phyloP scores from a whole-genome alignment of 2,329 filamentous ascomycete species.

The Phaeosphaeriaceae sp. region DNA sequence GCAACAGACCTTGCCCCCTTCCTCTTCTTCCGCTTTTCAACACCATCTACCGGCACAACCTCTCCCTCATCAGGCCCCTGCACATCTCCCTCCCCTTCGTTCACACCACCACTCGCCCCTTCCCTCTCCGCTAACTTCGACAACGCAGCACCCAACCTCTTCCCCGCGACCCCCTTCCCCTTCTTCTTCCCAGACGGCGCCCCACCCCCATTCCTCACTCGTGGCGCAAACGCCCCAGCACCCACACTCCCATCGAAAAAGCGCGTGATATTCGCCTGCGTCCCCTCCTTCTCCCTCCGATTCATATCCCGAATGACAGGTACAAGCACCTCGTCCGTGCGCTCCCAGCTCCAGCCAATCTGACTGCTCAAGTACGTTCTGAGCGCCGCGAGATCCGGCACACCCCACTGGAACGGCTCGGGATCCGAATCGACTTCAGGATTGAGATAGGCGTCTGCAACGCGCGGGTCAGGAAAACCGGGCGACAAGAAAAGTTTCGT shows the following conservation, averaged over 20 bases:
- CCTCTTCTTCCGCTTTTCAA: slow-evolving; percentile 23
- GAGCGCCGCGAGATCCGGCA: slow-evolving; percentile 87
- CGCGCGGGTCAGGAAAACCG: slow-evolving; percentile 77
- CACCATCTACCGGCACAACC: slow-evolving; percentile 1
- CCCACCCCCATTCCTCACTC: slow-evolving; percentile 60
- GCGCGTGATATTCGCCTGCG: slow-evolving; percentile 93
- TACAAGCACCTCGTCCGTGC: slow-evolving; percentile 93
- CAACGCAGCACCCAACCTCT: slow-evolving; percentile 44
- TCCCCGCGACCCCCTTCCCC: slow-evolving; percentile 38
- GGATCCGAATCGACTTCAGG: slow-evolving; percentile 84
- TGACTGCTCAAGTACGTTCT: slow-evolving; percentile 86
- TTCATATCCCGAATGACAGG: slow-evolving; percentile 98
- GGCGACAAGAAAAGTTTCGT: slow-evolving; percentile 86
- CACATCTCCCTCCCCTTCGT: slow-evolving; percentile 19
- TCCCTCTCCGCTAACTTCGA: slow-evolving; percentile 37
- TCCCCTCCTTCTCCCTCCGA: slow-evolving; percentile 82
- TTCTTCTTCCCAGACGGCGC: slow-evolving; percentile 63
- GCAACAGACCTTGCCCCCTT: slow-evolving; percentile 20
- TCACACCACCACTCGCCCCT: slow-evolving; percentile 29
- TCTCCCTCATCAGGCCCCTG: slow-evolving; percentile 14
- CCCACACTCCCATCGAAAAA: slow-evolving; percentile 82
- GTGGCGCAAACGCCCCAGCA: slow-evolving; percentile 73
- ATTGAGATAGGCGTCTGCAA: slow-evolving; percentile 81
- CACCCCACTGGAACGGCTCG: slow-evolving; percentile 90
- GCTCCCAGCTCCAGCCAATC: slow-evolving; percentile 89